Base-by-base conservation (phyloP, 2,329 filamentous ascomycete species). In the Aureobasidium sp. region DNA sequence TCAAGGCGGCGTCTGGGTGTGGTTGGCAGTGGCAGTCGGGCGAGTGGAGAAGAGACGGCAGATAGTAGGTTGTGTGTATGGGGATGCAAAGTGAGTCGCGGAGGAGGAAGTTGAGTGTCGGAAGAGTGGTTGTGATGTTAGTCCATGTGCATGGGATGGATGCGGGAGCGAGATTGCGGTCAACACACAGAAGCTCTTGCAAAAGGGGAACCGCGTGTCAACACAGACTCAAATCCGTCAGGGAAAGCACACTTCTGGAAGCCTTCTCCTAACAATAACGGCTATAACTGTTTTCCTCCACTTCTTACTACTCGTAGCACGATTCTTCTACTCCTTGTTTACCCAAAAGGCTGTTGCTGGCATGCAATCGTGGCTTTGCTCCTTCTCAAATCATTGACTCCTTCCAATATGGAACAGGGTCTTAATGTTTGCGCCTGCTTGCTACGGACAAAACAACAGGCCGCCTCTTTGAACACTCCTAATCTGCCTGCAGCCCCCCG, bases 141-240 rank as follows among this genome's bases (percentile, higher is more conserved):
- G 34, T 37, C 32, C 39, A 42, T 13, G 30, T n/a, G 14, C 27
- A 49, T 21, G 47, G 21, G 3, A 11, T 37, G 34, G 34, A 37
- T 37, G 34, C 9, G 29, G 4, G 44, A 42, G 44, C 34, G 55
- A 59, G 55, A 59, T 59, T 59, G 55, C 55, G 55, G 55, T 59
- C 55, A 59, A 59, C 55, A 59, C 21, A 21, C 21, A 59, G 44
- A 41, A 48, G 44, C 32, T 41, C 50, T 54, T 29, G 36, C 44
- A 50, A 59, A 59, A 50, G 55, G 55, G 55, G 55, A 50, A 59
- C 25, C 42, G 42, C 44, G 44, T 59, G 55, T 59, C 55, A 59
- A 59, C 45, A 59, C 55, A 36, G 44, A 37, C 34, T 11, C 32
- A 32, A 36, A 59, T 11, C 21, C 29, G 37, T 37, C 47, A 30